These are phyloP conservation scores for Vitis rotundifolia DNA, from an alignment of 164 flowering plant genomes.

Conservation along the genomic window DNA sequence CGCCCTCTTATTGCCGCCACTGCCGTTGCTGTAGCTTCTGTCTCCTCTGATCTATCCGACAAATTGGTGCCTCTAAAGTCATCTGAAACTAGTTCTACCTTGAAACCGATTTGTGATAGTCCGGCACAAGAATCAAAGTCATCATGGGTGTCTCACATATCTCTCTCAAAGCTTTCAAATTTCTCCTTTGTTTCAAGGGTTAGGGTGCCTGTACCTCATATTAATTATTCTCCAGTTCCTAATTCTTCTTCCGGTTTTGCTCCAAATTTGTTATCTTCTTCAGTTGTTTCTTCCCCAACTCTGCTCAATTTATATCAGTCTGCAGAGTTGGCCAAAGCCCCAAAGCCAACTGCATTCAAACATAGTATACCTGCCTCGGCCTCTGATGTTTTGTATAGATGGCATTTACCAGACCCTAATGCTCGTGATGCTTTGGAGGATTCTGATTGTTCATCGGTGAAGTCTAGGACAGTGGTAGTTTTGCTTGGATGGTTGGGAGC, in stretches of 20 bases:
- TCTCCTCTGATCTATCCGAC: conserved; percentile 56
- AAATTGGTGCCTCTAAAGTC: conserved; percentile 35
- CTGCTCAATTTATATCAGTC: conserved; percentile 54
- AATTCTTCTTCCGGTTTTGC: conserved; percentile 2
- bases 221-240: conserved; percentile 30
- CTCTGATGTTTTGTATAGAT: conserved; percentile 71
- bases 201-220: conserved; percentile 52
- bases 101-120: conserved; percentile 18
- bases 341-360: conserved; percentile 36
- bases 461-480: conserved; percentile 83
- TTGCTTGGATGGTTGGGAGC: conserved; percentile 99
- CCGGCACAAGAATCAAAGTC: conserved; percentile 27
- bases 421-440: conserved; percentile 35
- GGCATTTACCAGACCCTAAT: conserved; percentile 82
- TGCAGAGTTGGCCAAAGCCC: conserved; percentile 56
- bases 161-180: conserved; percentile 50
- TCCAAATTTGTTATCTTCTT: conserved; percentile 15
- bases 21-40: conserved; percentile 67
- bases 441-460: conserved; percentile 63
- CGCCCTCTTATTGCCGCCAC: conserved; percentile 71
- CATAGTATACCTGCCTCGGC: conserved; percentile 24
- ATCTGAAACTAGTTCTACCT: conserved; percentile 20
- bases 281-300: conserved; percentile 37
- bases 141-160: conserved; percentile 54
- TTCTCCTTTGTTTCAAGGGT: conserved; percentile 52